These are phyloP conservation scores for Rugosomyces carneus DNA, from an alignment of 1,284 basidiomycete genomes.

Conservation along the genomic window DNA sequence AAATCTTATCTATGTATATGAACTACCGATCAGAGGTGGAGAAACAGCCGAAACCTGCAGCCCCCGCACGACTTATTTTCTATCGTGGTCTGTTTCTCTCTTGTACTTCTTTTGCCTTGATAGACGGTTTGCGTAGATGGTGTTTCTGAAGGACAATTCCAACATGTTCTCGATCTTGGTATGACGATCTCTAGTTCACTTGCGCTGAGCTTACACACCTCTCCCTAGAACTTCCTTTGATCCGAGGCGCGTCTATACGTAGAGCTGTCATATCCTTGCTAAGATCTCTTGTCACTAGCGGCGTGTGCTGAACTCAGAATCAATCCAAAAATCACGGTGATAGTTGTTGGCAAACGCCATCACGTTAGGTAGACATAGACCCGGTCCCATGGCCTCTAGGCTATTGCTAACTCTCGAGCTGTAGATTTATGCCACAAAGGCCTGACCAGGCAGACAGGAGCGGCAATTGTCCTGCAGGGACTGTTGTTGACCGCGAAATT, in stretches of 20 bases:
- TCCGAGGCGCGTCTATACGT: slow-evolving; percentile 30
- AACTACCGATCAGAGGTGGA: slow-evolving; percentile 25
- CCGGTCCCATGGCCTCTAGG: neutral
- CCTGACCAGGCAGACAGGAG: slow-evolving; percentile 45
- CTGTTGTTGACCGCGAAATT: slow-evolving; percentile 61
- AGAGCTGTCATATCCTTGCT: neutral
- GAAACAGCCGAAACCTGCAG: slow-evolving; percentile 21
- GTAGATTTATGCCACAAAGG: slow-evolving; percentile 44
- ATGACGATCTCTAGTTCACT: slow-evolving; percentile 12
- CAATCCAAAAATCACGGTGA: slow-evolving; percentile 47
- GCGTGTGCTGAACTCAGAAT: slow-evolving; percentile 40
- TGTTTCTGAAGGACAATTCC: slow-evolving; percentile 61
- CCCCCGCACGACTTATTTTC: slow-evolving; percentile 49
- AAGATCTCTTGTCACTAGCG: slow-evolving; percentile 13
- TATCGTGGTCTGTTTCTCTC: slow-evolving; percentile 38
- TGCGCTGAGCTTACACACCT: slow-evolving; percentile 19
- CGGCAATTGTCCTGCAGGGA: slow-evolving; percentile 64
- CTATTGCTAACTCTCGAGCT: slow-evolving; percentile 6
- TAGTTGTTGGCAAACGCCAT: slow-evolving; percentile 52
- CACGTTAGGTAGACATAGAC: slow-evolving; percentile 28
- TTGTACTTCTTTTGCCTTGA: neutral
- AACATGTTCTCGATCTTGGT: slow-evolving; percentile 49
- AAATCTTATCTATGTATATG: slow-evolving; percentile 35
- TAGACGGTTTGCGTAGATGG: slow-evolving; percentile 37
- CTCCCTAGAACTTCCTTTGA: slow-evolving; percentile 37